Percentiles rank a stretch among this genome's conserved stretches.
Conservation (phyloP, 805 yeast species). For the Hanseniaspora osmophila region DNA sequence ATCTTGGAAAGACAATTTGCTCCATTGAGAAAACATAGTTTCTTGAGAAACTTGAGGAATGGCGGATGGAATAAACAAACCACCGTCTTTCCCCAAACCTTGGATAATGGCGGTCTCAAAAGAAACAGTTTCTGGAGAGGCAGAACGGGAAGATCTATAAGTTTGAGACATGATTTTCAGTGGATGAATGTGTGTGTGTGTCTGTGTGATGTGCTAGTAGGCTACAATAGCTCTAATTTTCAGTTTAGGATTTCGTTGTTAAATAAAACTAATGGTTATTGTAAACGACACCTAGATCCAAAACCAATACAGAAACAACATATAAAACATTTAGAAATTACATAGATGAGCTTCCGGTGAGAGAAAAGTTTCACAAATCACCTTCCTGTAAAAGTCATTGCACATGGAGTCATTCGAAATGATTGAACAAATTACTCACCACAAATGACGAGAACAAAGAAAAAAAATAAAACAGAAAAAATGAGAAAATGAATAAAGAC, state of each 20-base stretch:
- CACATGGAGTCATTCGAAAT: background rate
- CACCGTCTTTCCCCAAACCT: slow-evolving; percentile 95
- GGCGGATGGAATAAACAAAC: slow-evolving; percentile 74
- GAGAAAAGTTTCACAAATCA: no score
- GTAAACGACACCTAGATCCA: no score
- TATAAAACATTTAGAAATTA: no score
- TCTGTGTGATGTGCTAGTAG: background rate
- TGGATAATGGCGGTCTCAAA: slow-evolving; percentile 76
- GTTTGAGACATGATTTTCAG: slow-evolving; percentile 30
- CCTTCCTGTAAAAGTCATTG: background rate
- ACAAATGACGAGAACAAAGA: no score
- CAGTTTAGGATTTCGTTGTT: no score
- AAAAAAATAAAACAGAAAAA: background rate
- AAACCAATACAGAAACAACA: no score
- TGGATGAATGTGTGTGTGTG: no score
- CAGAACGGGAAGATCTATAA: slow-evolving; percentile 72
- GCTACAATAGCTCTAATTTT: background rate
- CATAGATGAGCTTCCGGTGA: no score
- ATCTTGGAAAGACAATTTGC: slow-evolving; percentile 62
- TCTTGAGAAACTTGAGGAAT: slow-evolving; percentile 53
- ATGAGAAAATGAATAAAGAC: no score
- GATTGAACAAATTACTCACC: no score
- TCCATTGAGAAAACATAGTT: slow-evolving; percentile 53
- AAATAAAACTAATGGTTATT: no score
- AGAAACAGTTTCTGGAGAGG: slow-evolving; percentile 35